Conservation (phyloP, 768 basidiomycete genomes). For the Mycena amicta region DNA sequence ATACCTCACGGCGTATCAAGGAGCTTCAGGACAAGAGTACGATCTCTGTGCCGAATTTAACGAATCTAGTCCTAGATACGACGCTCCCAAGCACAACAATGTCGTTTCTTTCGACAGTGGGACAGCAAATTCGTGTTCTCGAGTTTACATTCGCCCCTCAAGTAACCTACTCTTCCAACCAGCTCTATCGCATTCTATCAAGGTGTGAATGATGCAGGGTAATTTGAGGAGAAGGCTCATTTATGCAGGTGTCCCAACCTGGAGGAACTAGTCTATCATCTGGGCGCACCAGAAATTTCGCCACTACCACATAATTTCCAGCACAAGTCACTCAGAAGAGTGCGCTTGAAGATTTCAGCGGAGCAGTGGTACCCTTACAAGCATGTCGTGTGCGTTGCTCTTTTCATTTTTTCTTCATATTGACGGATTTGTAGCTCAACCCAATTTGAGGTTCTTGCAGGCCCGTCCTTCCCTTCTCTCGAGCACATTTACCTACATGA, state of each 20-base stretch:
- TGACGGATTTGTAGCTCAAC: conserved; percentile 3
- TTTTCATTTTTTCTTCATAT: too few relatives aligned
- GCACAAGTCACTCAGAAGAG: conserved; percentile 1
- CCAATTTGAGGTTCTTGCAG: conserved; percentile 13
- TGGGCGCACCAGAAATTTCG: conserved; percentile 18
- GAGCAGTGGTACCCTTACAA: conserved; percentile 15
- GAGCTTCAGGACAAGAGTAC: background rate
- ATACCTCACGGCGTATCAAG: conserved; percentile 1
- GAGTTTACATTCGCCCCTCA: conserved; percentile 20
- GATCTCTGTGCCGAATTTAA: background rate
- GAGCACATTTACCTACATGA: conserved; percentile 9
- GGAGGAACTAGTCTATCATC: conserved; percentile 16
- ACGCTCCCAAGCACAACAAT: conserved; percentile 4
- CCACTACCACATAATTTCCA: conserved; percentile 8
- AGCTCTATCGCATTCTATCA: conserved; percentile 12
- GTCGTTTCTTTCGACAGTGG: conserved; percentile 4
- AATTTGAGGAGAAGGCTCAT: too few relatives aligned
- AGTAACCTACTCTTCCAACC: conserved; percentile 9
- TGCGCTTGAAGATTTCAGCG: conserved; percentile 12
- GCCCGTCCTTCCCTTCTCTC: conserved; percentile 13
- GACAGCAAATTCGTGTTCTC: conserved; percentile 9
- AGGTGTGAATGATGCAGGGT: background rate
- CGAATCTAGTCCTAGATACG: conserved; percentile 12
- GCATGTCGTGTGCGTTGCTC: conserved; percentile 9
- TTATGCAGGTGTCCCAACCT: conserved; percentile 11